Evolutionary conservation across 768 basidiomycete genomes (phyloP), one percentile per base, ranked within the genome.

Genomic region (Phanerochaete sordida): DNA sequence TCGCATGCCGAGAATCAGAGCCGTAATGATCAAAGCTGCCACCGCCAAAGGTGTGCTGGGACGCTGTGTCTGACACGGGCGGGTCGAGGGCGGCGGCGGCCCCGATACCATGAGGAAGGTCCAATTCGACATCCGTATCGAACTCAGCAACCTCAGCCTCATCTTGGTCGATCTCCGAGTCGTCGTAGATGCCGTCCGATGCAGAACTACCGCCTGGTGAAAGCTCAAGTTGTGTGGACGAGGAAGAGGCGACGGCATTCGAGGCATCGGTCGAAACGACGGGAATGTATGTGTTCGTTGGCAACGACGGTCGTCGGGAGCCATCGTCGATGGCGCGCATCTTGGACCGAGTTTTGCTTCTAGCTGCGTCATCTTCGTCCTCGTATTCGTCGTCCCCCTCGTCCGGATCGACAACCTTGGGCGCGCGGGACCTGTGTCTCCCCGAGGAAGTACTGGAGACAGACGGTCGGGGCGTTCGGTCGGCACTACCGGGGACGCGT

Each of bases 21-120:
- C 56, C 39, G 30, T 66, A 64, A 16, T 57, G 59, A 7, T 61
- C 59, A 37, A 27, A 62, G 12, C 78, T 51, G 6, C 58, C 79
- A 53, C 69, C 73, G 57, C 79, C 84, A 58, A 82, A 82, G 0
- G 81, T 82, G 64, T 80, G 75, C 59, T 74, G 76, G 15, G 81
- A 84, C 28, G 76, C 75, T 8, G 76, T 73, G 68, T 84, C 81
- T 7, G 74, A 72, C 58, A 70, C 52, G 43, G 72, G 54, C 7
- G 54, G 66, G 58, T 66, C 69, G 62, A 58, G 61, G 47, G 49
- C 56, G 24, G 58, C 48, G 23, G 43, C 23, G 19, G 50, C 35
- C n/a, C 37, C 49, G 12, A 50, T 30, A 31, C 60, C 62, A 58
- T 61, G 67, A 15, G 65, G 62, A 54, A 71, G 69, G 65, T 75